Conservation (phyloP, 2,329 filamentous ascomycete genomes). For the Helotiales sp. region DNA sequence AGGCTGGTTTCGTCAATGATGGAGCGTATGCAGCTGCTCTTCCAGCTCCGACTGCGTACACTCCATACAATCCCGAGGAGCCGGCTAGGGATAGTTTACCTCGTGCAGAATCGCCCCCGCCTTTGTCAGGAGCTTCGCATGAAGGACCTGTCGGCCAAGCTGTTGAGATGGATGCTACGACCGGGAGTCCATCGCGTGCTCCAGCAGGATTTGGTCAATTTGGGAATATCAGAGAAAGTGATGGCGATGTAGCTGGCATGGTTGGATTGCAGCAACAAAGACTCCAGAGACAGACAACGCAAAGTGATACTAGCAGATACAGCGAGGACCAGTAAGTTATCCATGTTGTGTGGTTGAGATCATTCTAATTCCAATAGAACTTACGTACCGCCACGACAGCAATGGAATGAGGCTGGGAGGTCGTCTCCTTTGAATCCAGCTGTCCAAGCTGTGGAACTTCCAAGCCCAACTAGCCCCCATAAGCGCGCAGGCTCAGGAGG, state of each 20-base stretch:
- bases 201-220: slow-evolving; percentile 47
- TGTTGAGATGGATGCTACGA: slow-evolving; percentile 78
- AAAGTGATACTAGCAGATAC: slow-evolving; percentile 72
- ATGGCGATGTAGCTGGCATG: slow-evolving; percentile 73
- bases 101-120: slow-evolving; percentile 64
- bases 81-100: slow-evolving; percentile 44
- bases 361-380: slow-evolving; percentile 26
- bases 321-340: slow-evolving; percentile 68
- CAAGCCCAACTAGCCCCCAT: slow-evolving; percentile 37
- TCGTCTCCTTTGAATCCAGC: slow-evolving; percentile 47
- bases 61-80: slow-evolving; percentile 30
- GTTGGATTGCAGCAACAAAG: slow-evolving; percentile 65
- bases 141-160: slow-evolving; percentile 56
- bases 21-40: slow-evolving; percentile 16
- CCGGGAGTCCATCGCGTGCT: slow-evolving; percentile 48
- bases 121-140: slow-evolving; percentile 48
- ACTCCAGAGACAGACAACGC: slow-evolving; percentile 47
- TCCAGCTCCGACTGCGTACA: slow-evolving; percentile 24
- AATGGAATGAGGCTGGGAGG: slow-evolving; percentile 52
- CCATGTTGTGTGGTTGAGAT: neutral
- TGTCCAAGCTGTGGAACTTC: slow-evolving; percentile 39
- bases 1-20: slow-evolving; percentile 15
- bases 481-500: slow-evolving; percentile 26
- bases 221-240: slow-evolving; percentile 57
- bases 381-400: slow-evolving; percentile 56